phyloP scores from a whole-genome alignment of 129 eudicot species.

The Chrysanthemum makinoi region DNA sequence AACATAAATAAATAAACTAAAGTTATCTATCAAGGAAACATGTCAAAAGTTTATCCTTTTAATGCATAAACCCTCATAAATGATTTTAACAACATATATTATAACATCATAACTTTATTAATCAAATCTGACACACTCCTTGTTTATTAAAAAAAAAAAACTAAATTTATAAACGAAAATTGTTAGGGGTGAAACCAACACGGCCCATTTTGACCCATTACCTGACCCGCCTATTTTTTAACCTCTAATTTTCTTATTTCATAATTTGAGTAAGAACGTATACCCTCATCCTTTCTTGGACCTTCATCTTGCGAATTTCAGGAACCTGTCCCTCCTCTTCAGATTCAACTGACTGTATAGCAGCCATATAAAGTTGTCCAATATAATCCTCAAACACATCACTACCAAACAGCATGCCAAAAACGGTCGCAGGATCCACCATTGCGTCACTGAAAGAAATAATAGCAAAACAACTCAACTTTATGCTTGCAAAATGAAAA shows the following conservation, averaged over 20 bases:
- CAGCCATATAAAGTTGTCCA: constrained; percentile 74
- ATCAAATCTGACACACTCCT: background rate
- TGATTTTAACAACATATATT: no score
- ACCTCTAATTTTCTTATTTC: background rate
- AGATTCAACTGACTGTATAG: constrained; percentile 55
- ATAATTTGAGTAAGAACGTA: background rate
- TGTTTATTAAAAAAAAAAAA: background rate
- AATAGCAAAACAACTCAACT: constrained; percentile 4
- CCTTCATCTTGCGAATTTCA: constrained; percentile 57
- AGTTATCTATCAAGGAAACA: background rate
- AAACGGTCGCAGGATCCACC: constrained; percentile 89
- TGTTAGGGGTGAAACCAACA: background rate
- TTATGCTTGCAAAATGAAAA: background rate
- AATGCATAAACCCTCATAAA: background rate
- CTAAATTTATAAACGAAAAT: no score
- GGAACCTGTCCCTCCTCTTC: constrained; percentile 61
- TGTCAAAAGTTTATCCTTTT: background rate
- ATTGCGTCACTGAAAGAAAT: constrained; percentile 54
- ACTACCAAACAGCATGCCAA: constrained; percentile 93
- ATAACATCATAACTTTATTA: no score
- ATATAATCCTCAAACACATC: constrained; percentile 78
- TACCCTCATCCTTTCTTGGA: constrained; percentile 80
- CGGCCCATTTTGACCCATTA: background rate
- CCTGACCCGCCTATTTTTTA: background rate
- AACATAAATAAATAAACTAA: background rate